These are phyloP conservation scores for Guadua angustifolia DNA, from an alignment of 176 grass and related monocot genomes.

Conservation along the genomic window DNA sequence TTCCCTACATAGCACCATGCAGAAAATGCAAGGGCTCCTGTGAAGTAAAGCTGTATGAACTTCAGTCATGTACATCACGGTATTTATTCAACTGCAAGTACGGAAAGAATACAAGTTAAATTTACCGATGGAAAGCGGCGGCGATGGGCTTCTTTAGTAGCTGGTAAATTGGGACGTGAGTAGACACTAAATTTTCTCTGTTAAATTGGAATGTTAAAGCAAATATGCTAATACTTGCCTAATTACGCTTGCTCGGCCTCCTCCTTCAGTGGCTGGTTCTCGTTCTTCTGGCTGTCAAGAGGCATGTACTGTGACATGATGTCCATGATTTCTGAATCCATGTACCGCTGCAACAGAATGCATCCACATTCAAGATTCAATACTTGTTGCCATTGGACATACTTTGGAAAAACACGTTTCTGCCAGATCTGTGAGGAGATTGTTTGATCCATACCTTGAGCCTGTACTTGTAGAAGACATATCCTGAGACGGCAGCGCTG, in stretches of 20 bases:
- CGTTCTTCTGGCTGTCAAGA: slow-evolving; percentile 61
- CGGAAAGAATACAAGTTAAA: too few relatives aligned
- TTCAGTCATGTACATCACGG: neutral
- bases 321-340: slow-evolving; percentile 81
- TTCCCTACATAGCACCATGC: neutral
- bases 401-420: neutral
- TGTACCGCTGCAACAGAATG: slow-evolving; percentile 64
- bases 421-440: neutral
- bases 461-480: slow-evolving; percentile 91
- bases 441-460: slow-evolving; percentile 61
- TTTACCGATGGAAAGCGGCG: too few relatives aligned
- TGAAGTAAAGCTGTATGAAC: slow-evolving; percentile 10
- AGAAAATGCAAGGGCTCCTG: neutral
- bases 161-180: too few relatives aligned
- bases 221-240: neutral
- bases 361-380: slow-evolving; percentile 1
- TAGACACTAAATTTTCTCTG: too few relatives aligned
- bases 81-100: too few relatives aligned
- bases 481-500: slow-evolving; percentile 59
- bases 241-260: slow-evolving; percentile 50
- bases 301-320: slow-evolving; percentile 99
- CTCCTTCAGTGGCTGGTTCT: slow-evolving; percentile 59
- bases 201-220: too few relatives aligned
- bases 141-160: too few relatives aligned
- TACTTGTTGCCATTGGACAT: neutral